phyloP scores from a whole-genome alignment of 2,329 filamentous ascomycete genomes.

The Falciphora oryzae region DNA sequence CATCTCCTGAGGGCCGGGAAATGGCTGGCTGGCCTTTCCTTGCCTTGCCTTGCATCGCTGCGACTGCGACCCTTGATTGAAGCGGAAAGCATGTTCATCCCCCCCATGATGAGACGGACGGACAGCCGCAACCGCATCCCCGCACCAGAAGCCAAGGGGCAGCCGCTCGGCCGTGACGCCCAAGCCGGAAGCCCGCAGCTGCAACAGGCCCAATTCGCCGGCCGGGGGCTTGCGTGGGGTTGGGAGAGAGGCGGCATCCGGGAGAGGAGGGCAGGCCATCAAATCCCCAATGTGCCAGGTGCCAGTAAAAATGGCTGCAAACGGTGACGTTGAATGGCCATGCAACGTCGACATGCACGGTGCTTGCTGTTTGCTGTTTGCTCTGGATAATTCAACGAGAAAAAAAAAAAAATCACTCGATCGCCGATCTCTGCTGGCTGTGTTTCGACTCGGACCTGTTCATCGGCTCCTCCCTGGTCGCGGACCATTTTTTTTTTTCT shows the following conservation, averaged over 20 bases:
- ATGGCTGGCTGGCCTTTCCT: too few relatives aligned
- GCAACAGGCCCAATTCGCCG: not conserved
- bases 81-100: not conserved
- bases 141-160: not conserved
- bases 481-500: not conserved
- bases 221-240: too few relatives aligned
- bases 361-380: not conserved
- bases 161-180: not conserved
- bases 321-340: not conserved
- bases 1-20: too few relatives aligned
- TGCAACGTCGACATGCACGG: too few relatives aligned
- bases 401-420: not conserved
- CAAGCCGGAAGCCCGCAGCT: not conserved
- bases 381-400: not conserved
- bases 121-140: too few relatives aligned
- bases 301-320: too few relatives aligned
- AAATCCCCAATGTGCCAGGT: too few relatives aligned
- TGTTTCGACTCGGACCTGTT: not conserved
- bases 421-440: not conserved
- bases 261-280: too few relatives aligned
- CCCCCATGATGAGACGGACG: too few relatives aligned
- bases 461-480: not conserved
- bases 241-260: too few relatives aligned
- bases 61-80: not conserved
- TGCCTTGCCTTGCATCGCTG: not conserved